Evolutionary conservation across 2,329 filamentous ascomycete genomes (phyloP), one percentile per base, ranked within the genome.

Genomic region (Penicillium crustosum): DNA sequence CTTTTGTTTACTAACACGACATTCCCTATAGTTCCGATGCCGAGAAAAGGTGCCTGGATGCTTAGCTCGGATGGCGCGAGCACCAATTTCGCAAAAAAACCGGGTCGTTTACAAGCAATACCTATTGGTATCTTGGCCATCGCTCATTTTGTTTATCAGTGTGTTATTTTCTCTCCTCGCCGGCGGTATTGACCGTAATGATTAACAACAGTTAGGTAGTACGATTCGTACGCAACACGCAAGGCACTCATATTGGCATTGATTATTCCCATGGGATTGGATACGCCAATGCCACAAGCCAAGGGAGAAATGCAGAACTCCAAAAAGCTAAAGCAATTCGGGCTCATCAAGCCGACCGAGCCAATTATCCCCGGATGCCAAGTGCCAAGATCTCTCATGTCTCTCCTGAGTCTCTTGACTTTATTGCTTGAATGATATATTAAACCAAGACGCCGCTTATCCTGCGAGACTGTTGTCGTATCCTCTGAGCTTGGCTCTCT

Each of bases 311-410:
- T 31, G 23, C 54, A 52, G 45, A 55, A 38, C 23, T 17, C 7
- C 17, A 39, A 7, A 23, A 33, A 27, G 19, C 9, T 6, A 44
- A 53, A 49, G 25, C 42, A 53, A 44, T 44, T 56, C 19, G 10
- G 57, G 59, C 53, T 56, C 25, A 38, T 54, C 10, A 23, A 57
- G 51, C 59, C 59, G 57, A 62, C 44, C 48, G 33, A 54, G n/a
- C 53, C 55, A 58, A 57, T 59, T 48, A 35, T 50, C 55, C 47
- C 53, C 50, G n/a, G 42, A 63, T 49, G 61, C 63, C 61, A 64
- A 65, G 61, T 42, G 58, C 60, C 63, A 61, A 59, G 57, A 54
- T 45, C 4, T 23, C 53, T 51, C 60, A 55, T 55, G 38, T 47
- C 4, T 47, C 50, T 36, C 41, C 31, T 53, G 29, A 27, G 15